Evolutionary conservation across 2,329 filamentous ascomycete species (phyloP).

Genomic region (Kalaharituber pfeilii): DNA sequence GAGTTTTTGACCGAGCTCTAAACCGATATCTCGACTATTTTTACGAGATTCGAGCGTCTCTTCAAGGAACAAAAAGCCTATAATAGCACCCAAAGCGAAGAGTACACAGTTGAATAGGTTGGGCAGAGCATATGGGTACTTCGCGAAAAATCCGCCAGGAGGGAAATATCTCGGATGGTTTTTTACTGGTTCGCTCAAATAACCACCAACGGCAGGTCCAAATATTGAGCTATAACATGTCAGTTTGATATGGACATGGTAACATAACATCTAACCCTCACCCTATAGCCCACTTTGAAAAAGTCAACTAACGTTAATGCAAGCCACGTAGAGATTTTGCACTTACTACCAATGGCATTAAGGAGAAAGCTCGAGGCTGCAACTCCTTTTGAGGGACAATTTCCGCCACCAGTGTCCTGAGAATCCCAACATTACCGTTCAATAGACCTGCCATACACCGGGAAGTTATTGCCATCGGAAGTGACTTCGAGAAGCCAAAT

Average conservation of each 20-base stretch:
- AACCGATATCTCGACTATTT: conserved; percentile 53
- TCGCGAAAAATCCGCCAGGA: conserved; percentile 47
- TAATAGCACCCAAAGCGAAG: conserved; percentile 59
- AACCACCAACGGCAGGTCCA: conserved; percentile 52
- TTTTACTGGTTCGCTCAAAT: conserved; percentile 62
- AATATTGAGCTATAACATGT: conserved; percentile 10
- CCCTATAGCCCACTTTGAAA: conserved; percentile 5
- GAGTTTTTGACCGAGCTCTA: conserved; percentile 53
- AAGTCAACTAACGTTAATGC: neutral
- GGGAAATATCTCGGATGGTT: conserved; percentile 58
- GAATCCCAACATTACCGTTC: conserved; percentile 88
- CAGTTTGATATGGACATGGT: neutral
- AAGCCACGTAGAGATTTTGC: neutral
- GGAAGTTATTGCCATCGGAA: conserved; percentile 62
- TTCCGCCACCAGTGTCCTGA: conserved; percentile 81
- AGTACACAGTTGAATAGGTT: conserved; percentile 62
- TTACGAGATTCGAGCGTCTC: conserved; percentile 67
- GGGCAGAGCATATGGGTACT: conserved; percentile 67
- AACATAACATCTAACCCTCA: neutral
- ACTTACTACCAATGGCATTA: conserved; percentile 61
- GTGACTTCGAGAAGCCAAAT: conserved; percentile 66
- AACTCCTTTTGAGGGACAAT: conserved; percentile 74
- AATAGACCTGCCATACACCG: conserved; percentile 64
- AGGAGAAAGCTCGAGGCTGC: conserved; percentile 73
- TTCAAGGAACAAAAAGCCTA: conserved; percentile 61